Percentiles rank a stretch among this genome's conserved stretches.
Conservation (phyloP, 2,329 filamentous ascomycete genomes). For the Monilinia polystroma region DNA sequence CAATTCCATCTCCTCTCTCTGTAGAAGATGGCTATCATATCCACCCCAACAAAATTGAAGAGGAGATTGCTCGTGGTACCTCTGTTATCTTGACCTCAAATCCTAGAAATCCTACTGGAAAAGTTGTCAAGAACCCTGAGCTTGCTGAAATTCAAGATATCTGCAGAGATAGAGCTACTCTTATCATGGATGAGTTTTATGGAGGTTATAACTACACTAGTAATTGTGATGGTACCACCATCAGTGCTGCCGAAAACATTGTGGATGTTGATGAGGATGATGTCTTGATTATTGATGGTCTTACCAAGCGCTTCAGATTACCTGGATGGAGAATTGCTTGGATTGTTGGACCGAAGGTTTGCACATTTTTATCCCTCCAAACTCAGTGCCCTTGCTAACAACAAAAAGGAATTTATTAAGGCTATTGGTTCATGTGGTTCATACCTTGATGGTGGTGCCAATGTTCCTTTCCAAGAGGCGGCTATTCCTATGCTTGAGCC, state of each 20-base stretch:
- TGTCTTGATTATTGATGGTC: constrained; percentile 89
- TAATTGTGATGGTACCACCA: constrained; percentile 84
- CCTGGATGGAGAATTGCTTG: constrained; percentile 96
- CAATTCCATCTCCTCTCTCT: constrained; percentile 80
- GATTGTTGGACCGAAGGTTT: constrained; percentile 81
- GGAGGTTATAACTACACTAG: constrained; percentile 93
- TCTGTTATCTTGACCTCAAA: constrained; percentile 93
- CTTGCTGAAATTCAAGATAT: constrained; percentile 89
- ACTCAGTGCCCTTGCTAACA: constrained; percentile 6
- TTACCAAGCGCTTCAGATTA: constrained; percentile 95
- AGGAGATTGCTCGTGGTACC: constrained; percentile 83
- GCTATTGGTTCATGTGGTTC: constrained; percentile 90
- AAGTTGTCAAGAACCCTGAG: constrained; percentile 81
- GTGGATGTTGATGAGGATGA: constrained; percentile 87
- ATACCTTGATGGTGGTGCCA: constrained; percentile 92
- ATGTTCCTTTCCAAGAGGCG: constrained; percentile 93
- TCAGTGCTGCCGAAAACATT: constrained; percentile 86
- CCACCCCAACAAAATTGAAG: constrained; percentile 86
- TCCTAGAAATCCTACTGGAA: constrained; percentile 89
- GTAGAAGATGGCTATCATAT: constrained; percentile 90
- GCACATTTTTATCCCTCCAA: neutral
- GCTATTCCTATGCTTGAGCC: constrained; percentile 93
- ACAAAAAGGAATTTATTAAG: constrained; percentile 73
- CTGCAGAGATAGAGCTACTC: constrained; percentile 82
- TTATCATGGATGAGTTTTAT: constrained; percentile 98